These are phyloP conservation scores for Lachnellula occidentalis DNA, from an alignment of 2,329 filamentous ascomycete genomes.

Conservation along the genomic window DNA sequence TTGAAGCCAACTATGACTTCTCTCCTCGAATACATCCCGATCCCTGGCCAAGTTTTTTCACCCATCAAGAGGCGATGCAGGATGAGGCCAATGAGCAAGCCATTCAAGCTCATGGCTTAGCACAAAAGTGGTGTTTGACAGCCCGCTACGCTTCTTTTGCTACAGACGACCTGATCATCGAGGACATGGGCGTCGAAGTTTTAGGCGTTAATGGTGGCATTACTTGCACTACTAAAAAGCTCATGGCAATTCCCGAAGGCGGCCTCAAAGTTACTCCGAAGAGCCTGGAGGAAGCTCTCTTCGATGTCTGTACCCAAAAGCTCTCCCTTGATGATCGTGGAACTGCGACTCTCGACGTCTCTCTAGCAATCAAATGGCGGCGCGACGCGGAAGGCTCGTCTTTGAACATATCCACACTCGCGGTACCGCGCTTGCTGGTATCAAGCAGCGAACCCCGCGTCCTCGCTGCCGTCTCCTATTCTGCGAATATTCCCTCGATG, in stretches of 20 bases:
- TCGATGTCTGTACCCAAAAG: constrained; percentile 72
- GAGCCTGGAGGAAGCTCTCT: constrained; percentile 65
- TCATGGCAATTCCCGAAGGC: constrained; percentile 32
- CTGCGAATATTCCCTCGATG: constrained; percentile 29
- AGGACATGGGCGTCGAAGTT: constrained; percentile 60
- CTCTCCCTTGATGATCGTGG: constrained; percentile 74
- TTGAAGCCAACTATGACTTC: constrained; percentile 89
- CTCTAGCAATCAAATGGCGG: constrained; percentile 72
- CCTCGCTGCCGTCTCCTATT: constrained; percentile 47
- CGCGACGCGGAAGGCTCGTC: constrained; percentile 37
- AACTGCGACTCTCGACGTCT: constrained; percentile 67
- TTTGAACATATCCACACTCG: constrained; percentile 61
- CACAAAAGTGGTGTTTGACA: constrained; percentile 75
- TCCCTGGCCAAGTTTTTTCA: constrained; percentile 85
- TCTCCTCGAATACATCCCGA: constrained; percentile 70
- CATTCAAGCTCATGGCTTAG: constrained; percentile 52
- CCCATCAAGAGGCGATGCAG: constrained; percentile 37
- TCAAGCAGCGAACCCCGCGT: constrained; percentile 84
- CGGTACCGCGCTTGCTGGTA: constrained; percentile 74
- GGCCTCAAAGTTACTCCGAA: constrained; percentile 55
- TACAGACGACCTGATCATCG: constrained; percentile 51
- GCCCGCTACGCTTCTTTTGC: constrained; percentile 75
- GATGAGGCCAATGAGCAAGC: constrained; percentile 28
- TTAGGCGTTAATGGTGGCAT: constrained; percentile 57
- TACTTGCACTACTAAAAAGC: constrained; percentile 46